Evolutionary conservation across 2,329 filamentous ascomycete species (phyloP).

Genomic region (Arthroderma sp.): DNA sequence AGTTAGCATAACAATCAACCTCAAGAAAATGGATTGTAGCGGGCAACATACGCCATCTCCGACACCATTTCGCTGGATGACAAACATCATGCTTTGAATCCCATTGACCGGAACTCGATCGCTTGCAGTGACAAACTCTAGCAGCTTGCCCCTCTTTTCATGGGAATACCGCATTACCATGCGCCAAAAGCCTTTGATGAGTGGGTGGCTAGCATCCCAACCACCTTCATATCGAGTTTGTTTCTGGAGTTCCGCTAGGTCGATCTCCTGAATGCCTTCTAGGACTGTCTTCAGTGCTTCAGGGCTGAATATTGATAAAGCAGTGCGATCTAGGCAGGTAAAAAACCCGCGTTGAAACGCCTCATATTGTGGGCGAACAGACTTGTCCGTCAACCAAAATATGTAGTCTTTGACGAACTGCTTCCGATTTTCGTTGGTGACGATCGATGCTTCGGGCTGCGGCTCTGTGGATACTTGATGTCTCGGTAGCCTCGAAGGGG

Average conservation of each 20-base stretch:
- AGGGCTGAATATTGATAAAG: slow-evolving; percentile 60
- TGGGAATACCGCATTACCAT: slow-evolving; percentile 55
- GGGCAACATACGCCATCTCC: slow-evolving; percentile 38
- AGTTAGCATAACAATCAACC: slow-evolving; percentile 7
- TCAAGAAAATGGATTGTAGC: slow-evolving; percentile 8
- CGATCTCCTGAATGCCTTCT: slow-evolving; percentile 72
- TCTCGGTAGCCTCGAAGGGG: slow-evolving; percentile 17
- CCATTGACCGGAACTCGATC: slow-evolving; percentile 84
- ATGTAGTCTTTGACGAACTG: slow-evolving; percentile 78
- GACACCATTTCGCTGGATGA: slow-evolving; percentile 64
- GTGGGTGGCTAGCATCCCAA: slow-evolving; percentile 57
- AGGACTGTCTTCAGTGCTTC: slow-evolving; percentile 62
- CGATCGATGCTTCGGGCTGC: slow-evolving; percentile 50
- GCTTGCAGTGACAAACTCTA: slow-evolving; percentile 92
- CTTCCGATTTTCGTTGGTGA: slow-evolving; percentile 67
- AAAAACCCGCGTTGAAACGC: slow-evolving; percentile 76
- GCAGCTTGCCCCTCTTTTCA: slow-evolving; percentile 58
- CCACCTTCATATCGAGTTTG: slow-evolving; percentile 66
- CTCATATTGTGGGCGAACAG: slow-evolving; percentile 61
- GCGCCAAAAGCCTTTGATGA: slow-evolving; percentile 72
- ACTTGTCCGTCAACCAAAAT: slow-evolving; percentile 65
- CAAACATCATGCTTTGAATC: slow-evolving; percentile 67
- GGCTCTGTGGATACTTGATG: slow-evolving; percentile 23
- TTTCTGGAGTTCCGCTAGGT: slow-evolving; percentile 58
- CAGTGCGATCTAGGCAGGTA: slow-evolving; percentile 57